Evolutionary conservation across 192 early-diverging fungal genomes (phyloP).

Genomic region (Pilobolus umbonatus): DNA sequence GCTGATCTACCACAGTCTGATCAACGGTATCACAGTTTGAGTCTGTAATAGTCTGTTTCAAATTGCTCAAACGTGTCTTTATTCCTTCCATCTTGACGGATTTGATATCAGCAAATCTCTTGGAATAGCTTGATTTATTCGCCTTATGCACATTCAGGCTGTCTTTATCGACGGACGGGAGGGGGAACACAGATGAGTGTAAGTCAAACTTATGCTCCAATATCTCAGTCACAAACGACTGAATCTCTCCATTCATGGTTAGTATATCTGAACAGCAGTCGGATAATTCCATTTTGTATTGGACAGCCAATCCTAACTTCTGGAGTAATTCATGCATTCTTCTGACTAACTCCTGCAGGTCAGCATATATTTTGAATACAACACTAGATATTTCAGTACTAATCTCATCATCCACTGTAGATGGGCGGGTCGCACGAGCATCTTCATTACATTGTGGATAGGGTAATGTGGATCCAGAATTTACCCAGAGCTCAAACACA

Average conservation of each 20-base stretch:
- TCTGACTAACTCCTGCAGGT: conserved; percentile 8
- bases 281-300: background rate
- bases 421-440: conserved; percentile 17
- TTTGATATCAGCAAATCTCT: too few relatives aligned
- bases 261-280: background rate
- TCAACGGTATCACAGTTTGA: too few relatives aligned
- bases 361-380: conserved; percentile 6
- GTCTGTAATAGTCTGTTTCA: too few relatives aligned
- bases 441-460: conserved; percentile 22
- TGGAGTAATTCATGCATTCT: conserved; percentile 8
- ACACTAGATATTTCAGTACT: conserved; percentile 9
- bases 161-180: too few relatives aligned
- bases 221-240: background rate
- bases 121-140: too few relatives aligned
- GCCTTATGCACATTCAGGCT: too few relatives aligned
- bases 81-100: too few relatives aligned
- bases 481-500: conserved; percentile 13
- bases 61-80: too few relatives aligned
- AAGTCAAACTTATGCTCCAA: background rate
- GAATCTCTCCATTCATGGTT: background rate
- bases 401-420: conserved; percentile 19
- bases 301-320: background rate
- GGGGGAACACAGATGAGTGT: background rate
- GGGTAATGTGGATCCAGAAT: conserved; percentile 8
- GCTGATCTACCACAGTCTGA: too few relatives aligned